Evolutionary conservation across 495 filamentous ascomycete genomes (phyloP), one percentile per base, ranked within the genome.

Genomic region (Daldinia loculata): DNA sequence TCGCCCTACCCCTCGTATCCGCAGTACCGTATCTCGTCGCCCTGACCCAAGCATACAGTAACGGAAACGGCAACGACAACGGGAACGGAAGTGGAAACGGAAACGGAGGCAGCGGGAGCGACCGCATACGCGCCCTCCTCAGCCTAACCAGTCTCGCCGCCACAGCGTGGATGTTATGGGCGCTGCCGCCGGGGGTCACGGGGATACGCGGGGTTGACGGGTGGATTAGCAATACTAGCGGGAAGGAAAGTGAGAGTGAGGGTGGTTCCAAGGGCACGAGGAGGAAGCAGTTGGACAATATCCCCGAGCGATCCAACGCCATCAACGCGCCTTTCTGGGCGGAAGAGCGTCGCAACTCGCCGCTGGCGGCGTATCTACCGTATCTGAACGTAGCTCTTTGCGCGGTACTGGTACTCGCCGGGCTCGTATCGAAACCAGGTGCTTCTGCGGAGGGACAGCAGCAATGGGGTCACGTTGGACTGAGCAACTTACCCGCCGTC

Each of bases 131-230:
- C 1, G 78, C 86, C 38, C 61, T 92, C 1, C 78, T 93, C 14
- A 76, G 83, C 38, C 81, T 92, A 1, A 78, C 86, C 17, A 92
- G 89, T 4, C 80, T 93, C 39, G 64, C 84, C 9, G 79, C 81
- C 6, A 92, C 90, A 0, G 85, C 86, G 0, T 92, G 79, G 71
- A 74, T 81, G 3, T 67, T 88, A 3, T 76, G 77, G 60, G 70
- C 59, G 4, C 76, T 85, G 24, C 82, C 82, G 2, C 76, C 82
- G 0, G 77, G 78, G 0, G 43, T 60, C 0, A 85, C 84, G 14
- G 80, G 78, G 22, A 63, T 85, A 1, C 11, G 67, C 0, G 15
- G 56, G 1, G 60, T 87, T 17, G 85, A 87, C 61, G 53, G 32
- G 0, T 74, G 74, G 72, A 59, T 48, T 22, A 45, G 22, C 26